phyloP scores from a whole-genome alignment of 2,329 filamentous ascomycete species.

The Whalleya microplaca region DNA sequence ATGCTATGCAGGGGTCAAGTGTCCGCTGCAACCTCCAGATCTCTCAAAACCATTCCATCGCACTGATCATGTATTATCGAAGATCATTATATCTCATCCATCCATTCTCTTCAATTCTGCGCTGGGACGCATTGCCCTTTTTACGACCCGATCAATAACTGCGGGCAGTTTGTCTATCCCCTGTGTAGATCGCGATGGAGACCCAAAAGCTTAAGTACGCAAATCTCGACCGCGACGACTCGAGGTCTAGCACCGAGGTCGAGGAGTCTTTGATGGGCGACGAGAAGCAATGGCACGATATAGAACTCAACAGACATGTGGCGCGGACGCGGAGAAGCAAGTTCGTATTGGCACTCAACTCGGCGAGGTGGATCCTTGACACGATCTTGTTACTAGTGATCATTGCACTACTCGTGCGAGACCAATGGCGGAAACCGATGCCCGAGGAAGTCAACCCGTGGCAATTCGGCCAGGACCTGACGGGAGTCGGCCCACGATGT shows the following conservation, averaged over 20 bases:
- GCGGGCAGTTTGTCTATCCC: neutral
- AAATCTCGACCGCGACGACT: constrained; percentile 38
- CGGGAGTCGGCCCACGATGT: constrained; percentile 42
- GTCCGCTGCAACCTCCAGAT: neutral
- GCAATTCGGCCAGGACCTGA: constrained; percentile 46
- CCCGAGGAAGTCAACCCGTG: constrained; percentile 28
- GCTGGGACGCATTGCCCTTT: too few relatives aligned
- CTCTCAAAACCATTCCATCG: neutral
- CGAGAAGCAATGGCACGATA: constrained; percentile 40
- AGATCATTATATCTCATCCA: neutral
- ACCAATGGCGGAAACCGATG: constrained; percentile 26
- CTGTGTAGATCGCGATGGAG: constrained; percentile 30
- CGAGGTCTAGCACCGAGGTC: constrained; percentile 45
- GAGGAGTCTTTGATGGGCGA: constrained; percentile 45
- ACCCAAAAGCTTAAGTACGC: constrained; percentile 37
- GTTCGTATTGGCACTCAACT: constrained; percentile 33
- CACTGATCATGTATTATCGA: neutral
- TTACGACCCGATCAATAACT: too few relatives aligned
- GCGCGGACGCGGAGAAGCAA: constrained; percentile 27
- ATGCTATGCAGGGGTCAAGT: neutral
- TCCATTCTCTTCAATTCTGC: neutral
- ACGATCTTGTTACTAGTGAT: constrained; percentile 44
- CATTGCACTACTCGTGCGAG: constrained; percentile 40
- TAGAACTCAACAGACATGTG: constrained; percentile 31
- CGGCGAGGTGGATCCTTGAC: constrained; percentile 44